Evolutionary conservation across 352 stramenopile species (phyloP), one percentile per base, ranked within the genome.

Genomic region (Pythium dissotocum): DNA sequence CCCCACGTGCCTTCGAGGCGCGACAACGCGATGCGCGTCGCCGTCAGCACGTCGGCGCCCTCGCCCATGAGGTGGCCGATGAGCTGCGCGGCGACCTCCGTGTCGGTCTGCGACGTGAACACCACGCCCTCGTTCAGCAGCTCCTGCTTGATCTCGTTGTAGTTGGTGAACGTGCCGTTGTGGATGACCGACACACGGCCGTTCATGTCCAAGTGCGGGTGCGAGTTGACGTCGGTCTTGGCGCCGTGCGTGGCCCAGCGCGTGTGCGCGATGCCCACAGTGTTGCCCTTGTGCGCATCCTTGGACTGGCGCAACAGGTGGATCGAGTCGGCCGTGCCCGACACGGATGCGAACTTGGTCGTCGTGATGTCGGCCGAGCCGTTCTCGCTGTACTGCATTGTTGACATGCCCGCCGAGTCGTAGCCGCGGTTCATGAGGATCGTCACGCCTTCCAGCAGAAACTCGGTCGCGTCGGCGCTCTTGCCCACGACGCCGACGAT

Each of bases 151-250:
- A 97, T 84, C 67, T 94, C 85, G 71, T 92, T 84, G 74, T 97
- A 97, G 78, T 99, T 99, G 64, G 98, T 99, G 70, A 99, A 97
- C 35, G 97, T 99, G 51, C 98, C 98, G 77, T 99, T 99, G 82
- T 99, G 98, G 21, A 99, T 96, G n/a, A 99, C 72, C 6, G 95
- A 96, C 58, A 99, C 94, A 56, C 89, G 84, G 56, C 90, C 85
- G 59, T 97, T 88, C 61, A 88, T 94, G 83, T 99, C 97, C 57
- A 76, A 94, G 79, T 99, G 97, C 40, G 98, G 97, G 77, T 99
- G 98, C 28, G 97, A 98, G 88, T 99, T 99, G 63, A 88, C 85
- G 83, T 99, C 97, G 7, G 97, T 99, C 77, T 99, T 99, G 56
- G 87, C 78, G 51, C 98, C 98, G 76, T 99, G 98, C 9, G 98